Evolutionary conservation across 139 green algal species (phyloP), one percentile per base, ranked within the genome.

Genomic region (Picochlorum costavermella): DNA sequence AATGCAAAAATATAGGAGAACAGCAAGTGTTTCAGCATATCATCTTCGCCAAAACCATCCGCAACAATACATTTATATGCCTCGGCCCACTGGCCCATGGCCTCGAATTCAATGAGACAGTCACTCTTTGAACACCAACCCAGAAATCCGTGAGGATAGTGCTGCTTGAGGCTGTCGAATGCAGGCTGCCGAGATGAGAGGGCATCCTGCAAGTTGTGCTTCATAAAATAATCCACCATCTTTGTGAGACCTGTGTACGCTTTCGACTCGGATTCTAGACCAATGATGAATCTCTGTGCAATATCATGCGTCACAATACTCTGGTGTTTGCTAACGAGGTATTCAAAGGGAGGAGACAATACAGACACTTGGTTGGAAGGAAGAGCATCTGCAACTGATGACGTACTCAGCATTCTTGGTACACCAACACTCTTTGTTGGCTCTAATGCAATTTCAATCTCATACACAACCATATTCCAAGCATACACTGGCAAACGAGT

Each of bases 11-110:
- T 25, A 56, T 65, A 70, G 26, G 60, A 64, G 20, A 70, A 60
- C n/a, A 70, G 28, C 17, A 75, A 37, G 50, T 75, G 68, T 5
- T 33, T n/a, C 44, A 75, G 61, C 11, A 75, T 59, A 26, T 62
- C 50, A 13, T 75, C 31, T 6, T 75, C 58, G 11, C 13, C 49
- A 8, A 75, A 50, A 20, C 68, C 68, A 36, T 63, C 28, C 8
- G 9, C 14, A 5, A 20, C 9, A 5, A 50, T 57, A 30, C 5
- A 10, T 29, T 43, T 26, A 40, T 50, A 56, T 43, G 60, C 33
- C 17, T 43, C 23, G 6, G 28, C 37, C 6, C 31, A 43, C 9
- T n/a, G 16, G 3, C 50, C 29, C 17, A 56, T 16, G 3, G 6
- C 20, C 30, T 44, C 17, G 8, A 63, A n/a, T 36, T 40, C 46